Evolutionary conservation across 2,329 filamentous ascomycete genomes (phyloP).

Genomic region (Lachnellula hyalina): DNA sequence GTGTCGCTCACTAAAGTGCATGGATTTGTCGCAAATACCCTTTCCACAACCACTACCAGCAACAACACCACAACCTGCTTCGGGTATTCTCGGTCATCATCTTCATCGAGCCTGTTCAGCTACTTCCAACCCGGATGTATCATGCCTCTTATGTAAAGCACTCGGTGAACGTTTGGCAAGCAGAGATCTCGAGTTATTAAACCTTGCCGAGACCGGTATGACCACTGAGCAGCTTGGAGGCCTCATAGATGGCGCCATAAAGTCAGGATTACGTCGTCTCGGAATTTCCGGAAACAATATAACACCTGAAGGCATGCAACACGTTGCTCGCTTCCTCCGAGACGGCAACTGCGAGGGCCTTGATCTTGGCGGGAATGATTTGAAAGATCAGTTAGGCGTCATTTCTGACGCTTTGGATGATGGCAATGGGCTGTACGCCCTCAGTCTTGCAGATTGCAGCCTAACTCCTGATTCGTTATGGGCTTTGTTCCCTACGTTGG

Average conservation of each 20-base stretch:
- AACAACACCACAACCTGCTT: conserved; percentile 14
- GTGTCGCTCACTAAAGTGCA: conserved; percentile 75
- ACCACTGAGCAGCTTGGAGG: conserved; percentile 64
- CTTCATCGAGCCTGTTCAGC: conserved; percentile 21
- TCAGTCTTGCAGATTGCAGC: conserved; percentile 83
- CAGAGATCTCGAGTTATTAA: conserved; percentile 71
- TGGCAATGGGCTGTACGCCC: conserved; percentile 63
- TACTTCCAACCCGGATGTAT: conserved; percentile 36
- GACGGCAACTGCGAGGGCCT: conserved; percentile 78
- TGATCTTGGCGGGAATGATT: conserved; percentile 81
- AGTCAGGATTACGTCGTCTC: conserved; percentile 71
- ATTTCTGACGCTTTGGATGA: conserved; percentile 49
- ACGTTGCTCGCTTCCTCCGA: conserved; percentile 71
- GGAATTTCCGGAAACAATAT: conserved; percentile 81
- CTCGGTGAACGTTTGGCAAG: conserved; percentile 73
- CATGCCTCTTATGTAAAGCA: conserved; percentile 66
- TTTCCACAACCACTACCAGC: conserved; percentile 51
- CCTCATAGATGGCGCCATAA: conserved; percentile 76
- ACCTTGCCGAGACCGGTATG: conserved; percentile 74
- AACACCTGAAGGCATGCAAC: conserved; percentile 64
- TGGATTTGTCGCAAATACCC: conserved; percentile 80
- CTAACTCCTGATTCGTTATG: conserved; percentile 68
- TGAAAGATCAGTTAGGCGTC: conserved; percentile 49
- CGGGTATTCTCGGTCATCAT: conserved; percentile 5
- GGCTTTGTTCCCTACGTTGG: conserved; percentile 68